Percentiles rank a stretch among this genome's conserved stretches.
Evolutionary conservation across 2,329 filamentous ascomycete genomes (phyloP).

Genomic region (Penicillium sp.): DNA sequence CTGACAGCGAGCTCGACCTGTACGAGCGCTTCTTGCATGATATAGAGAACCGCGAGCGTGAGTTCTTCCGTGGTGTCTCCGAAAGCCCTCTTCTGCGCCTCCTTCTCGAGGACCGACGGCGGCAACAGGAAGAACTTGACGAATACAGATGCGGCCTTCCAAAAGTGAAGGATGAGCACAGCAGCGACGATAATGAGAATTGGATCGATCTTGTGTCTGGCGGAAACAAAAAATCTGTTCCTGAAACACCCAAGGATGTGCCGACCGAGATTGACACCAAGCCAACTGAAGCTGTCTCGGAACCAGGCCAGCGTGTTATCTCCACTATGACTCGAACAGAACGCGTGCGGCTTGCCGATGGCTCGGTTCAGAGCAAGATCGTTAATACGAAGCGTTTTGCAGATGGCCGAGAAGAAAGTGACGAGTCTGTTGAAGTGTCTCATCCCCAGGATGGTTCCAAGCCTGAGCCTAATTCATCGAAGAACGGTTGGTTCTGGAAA

Average conservation of each 20-base stretch:
- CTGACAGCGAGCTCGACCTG: conserved; percentile 50
- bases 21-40: conserved; percentile 50
- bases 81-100: conserved; percentile 36
- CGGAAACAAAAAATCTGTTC: conserved; percentile 22
- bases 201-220: conserved; percentile 30
- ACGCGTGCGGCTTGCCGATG: conserved; percentile 54
- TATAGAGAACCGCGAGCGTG: conserved; percentile 31
- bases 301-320: conserved; percentile 37
- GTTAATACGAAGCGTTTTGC: conserved; percentile 58
- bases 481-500: conserved; percentile 40
- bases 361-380: conserved; percentile 56
- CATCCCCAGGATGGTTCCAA: conserved; percentile 20
- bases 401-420: conserved; percentile 59
- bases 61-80: conserved; percentile 25
- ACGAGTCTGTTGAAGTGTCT: conserved; percentile 50
- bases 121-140: conserved; percentile 21
- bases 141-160: conserved; percentile 6
- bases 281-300: conserved; percentile 1
- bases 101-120: conserved; percentile 31
- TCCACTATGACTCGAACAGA: conserved; percentile 59
- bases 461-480: conserved; percentile 9
- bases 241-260: conserved; percentile 13
- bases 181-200: conserved; percentile 19
- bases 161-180: conserved; percentile 9
- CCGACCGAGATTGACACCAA: not conserved